These are phyloP conservation scores for Naganishia albida DNA, from an alignment of 1,284 basidiomycete genomes.

Conservation along the genomic window DNA sequence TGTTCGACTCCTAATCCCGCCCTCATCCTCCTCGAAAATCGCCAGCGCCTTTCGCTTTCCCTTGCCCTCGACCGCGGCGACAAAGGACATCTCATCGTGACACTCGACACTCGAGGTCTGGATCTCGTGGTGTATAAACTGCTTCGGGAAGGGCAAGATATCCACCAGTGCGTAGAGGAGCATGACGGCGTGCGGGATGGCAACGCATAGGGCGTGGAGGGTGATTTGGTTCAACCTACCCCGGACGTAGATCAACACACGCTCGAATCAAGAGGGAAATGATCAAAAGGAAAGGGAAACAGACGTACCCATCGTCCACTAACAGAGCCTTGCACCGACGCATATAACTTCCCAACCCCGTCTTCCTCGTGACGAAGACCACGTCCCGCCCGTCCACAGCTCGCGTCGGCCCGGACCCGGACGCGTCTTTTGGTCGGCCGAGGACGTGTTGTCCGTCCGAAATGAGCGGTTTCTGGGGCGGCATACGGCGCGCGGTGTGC, in stretches of 20 bases:
- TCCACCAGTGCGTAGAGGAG: conserved; percentile 71
- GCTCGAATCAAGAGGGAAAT: neutral
- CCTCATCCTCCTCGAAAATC: conserved; percentile 37
- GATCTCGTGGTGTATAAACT: conserved; percentile 69
- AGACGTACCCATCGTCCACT: conserved; percentile 70
- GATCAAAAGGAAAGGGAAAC: neutral
- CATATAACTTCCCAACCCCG: conserved; percentile 70
- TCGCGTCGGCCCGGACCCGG: conserved; percentile 60
- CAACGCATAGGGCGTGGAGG: conserved; percentile 80
- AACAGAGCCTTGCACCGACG: conserved; percentile 74
- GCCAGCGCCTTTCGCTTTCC: conserved; percentile 31
- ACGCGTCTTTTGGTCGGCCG: conserved; percentile 10
- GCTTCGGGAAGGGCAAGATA: conserved; percentile 67
- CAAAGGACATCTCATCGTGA: conserved; percentile 71
- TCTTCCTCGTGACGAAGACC: conserved; percentile 78
- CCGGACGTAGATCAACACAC: neutral
- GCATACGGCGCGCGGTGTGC: conserved; percentile 9
- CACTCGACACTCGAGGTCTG: conserved; percentile 74
- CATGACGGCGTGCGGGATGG: conserved; percentile 76
- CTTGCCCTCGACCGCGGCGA: neutral
- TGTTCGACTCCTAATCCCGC: conserved; percentile 26
- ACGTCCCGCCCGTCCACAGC: conserved; percentile 72
- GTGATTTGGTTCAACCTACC: conserved; percentile 71
- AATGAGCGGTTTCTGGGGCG: conserved; percentile 3
- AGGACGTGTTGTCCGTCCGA: neutral